Base-by-base conservation (phyloP, 441 rosid species). In the Erodium moschatum region DNA sequence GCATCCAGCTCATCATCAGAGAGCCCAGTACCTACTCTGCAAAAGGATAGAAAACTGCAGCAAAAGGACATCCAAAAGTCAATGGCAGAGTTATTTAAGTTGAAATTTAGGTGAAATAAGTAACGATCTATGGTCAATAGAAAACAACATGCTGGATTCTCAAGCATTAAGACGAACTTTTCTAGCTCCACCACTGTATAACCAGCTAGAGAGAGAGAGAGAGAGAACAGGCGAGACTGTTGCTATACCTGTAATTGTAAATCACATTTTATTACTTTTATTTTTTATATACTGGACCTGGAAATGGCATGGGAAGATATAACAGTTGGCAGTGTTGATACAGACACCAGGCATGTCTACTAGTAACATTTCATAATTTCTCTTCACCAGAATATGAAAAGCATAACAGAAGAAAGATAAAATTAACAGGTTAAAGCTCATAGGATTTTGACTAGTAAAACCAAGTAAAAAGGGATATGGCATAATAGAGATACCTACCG, bases 21-120 rank as follows among this genome's bases (percentile, higher is more conserved):
- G 33, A 91, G 86, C 65, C 98, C 98, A 29, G 93, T 87, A 74
- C 98, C 98, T 72, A 94, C 97, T 85, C 97, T 86, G 84, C 98
- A 91, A 75, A 94, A 89, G 67, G 98, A 91, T 74, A 89, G 67
- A 82, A 89, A 94, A 76, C 99, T 94, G 87, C 87, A 84, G 70
- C 67, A 80, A 60, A 70, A 72, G 19, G 65, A 72, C 56, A 48
- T 38, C 24, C 72, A 44, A 64, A 15, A 21, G 24, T 15, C n/a
- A 67, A 38, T 35, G n/a, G 8, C 20, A n/a, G 69, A 35, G 56
- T 15, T 13, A 67, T 20, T 60, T 10, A 21, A 9, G 20, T 56
- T 56, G 62, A 6, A 20, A 56, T 56, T 56, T 19, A 18, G 24
- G 62, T 18, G 12, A 10, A 56, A 56, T 54, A 56, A 56, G 11